phyloP scores from a whole-genome alignment of 495 filamentous ascomycete species.

The Zalerion maritima region DNA sequence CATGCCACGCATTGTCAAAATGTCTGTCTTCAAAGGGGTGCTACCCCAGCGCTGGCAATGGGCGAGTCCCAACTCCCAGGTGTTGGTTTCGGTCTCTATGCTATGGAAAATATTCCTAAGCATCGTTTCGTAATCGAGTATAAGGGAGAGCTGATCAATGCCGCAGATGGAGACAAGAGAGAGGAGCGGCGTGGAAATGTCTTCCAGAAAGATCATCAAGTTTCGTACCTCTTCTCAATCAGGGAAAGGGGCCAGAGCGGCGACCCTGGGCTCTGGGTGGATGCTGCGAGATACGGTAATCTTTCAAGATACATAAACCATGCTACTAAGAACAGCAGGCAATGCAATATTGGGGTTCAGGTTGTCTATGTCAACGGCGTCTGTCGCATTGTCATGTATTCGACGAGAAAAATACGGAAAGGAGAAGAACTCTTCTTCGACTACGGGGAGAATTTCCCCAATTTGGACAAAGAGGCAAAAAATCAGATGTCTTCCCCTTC shows the following conservation, averaged over 20 bases:
- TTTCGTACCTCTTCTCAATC: constrained; percentile 52
- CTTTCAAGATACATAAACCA: constrained; percentile 58
- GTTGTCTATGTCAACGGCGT: constrained; percentile 50
- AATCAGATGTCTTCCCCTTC: constrained; percentile 1
- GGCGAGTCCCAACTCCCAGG: constrained; percentile 43
- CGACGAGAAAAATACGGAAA: constrained; percentile 38
- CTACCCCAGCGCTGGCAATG: constrained; percentile 42
- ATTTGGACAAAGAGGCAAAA: constrained; percentile 27
- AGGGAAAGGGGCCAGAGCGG: constrained; percentile 28
- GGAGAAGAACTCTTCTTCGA: constrained; percentile 62
- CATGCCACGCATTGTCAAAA: constrained; percentile 43
- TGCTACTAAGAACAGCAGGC: constrained; percentile 28
- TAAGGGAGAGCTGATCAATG: constrained; percentile 53
- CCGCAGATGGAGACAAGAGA: constrained; percentile 43
- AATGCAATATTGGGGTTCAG: constrained; percentile 40
- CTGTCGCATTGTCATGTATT: constrained; percentile 53
- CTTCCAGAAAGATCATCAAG: constrained; percentile 44
- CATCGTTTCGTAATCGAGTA: constrained; percentile 58
- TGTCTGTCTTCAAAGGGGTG: constrained; percentile 43
- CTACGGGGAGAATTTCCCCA: constrained; percentile 42
- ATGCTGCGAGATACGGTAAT: constrained; percentile 38
- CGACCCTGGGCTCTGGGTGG: constrained; percentile 29
- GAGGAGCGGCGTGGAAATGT: constrained; percentile 42
- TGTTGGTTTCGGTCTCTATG: constrained; percentile 52
- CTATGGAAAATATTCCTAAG: constrained; percentile 42